A percentile compares a stretch with the other conserved stretches of the same genome.
Conservation (phyloP, 2,329 filamentous ascomycete genomes). For the Neopestalotiopsis sp. region DNA sequence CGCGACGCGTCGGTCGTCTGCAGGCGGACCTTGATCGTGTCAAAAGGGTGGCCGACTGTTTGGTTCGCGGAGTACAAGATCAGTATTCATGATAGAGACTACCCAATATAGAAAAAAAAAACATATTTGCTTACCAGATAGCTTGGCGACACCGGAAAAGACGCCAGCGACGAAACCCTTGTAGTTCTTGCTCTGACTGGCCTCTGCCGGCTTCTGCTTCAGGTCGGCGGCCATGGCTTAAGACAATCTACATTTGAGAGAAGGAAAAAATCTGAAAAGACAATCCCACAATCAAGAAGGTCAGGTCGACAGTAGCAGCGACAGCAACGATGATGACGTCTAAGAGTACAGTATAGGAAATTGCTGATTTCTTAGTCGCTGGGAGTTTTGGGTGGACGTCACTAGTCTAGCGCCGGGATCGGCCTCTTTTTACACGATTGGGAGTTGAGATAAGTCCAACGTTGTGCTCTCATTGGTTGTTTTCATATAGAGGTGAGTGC, state of each 20-base stretch:
- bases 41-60: constrained; percentile 77
- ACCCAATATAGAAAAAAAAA: not conserved
- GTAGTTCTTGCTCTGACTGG: constrained; percentile 64
- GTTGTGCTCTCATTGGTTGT: not conserved
- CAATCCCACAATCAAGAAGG: not conserved
- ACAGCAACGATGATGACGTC: not conserved
- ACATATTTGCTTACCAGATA: constrained; percentile 65
- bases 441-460: not conserved
- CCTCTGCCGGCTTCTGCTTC: constrained; percentile 39
- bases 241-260: constrained; percentile 23
- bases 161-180: constrained; percentile 98
- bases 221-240: constrained; percentile 33
- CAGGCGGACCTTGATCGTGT: constrained; percentile 94
- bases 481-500: not conserved
- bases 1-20: constrained; percentile 81
- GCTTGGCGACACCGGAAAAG: constrained; percentile 91
- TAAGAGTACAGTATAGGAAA: not conserved
- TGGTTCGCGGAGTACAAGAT: not conserved
- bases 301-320: not conserved
- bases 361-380: not conserved
- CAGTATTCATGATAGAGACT: not conserved
- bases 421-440: not conserved
- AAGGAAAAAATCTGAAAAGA: not conserved
- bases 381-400: not conserved
- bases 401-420: constrained; percentile 10